Conservation (phyloP, 441 rosid genomes). For the Viola pubescens region DNA sequence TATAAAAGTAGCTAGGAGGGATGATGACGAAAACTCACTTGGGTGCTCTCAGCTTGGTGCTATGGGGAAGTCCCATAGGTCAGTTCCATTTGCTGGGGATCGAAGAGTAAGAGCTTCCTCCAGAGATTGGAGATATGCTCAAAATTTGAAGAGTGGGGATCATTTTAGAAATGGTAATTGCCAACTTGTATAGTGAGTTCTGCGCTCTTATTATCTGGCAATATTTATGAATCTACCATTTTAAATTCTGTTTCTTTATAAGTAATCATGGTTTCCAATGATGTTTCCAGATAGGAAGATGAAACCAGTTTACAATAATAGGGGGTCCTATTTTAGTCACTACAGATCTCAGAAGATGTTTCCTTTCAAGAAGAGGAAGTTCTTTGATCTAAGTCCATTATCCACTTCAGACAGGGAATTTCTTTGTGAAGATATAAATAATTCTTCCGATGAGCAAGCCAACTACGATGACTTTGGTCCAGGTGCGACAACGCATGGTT, state of each 20-base stretch:
- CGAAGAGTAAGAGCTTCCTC: constrained; percentile 21
- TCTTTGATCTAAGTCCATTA: constrained; percentile 18
- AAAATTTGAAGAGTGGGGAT: constrained; percentile 18
- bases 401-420: constrained; percentile 16
- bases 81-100: constrained; percentile 13
- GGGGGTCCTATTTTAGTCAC: constrained; percentile 18
- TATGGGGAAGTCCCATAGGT: constrained; percentile 15
- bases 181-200: neutral
- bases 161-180: constrained; percentile 22
- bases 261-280: constrained; percentile 12
- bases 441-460: constrained; percentile 19
- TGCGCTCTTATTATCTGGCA: neutral
- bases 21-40: constrained; percentile 22
- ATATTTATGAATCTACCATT: neutral
- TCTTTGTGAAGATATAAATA: constrained; percentile 14
- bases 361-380: constrained; percentile 39
- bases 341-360: constrained; percentile 29
- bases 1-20: constrained; percentile 15
- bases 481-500: constrained; percentile 8
- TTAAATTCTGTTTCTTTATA: neutral
- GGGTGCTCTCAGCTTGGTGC: constrained; percentile 16
- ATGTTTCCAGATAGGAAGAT: constrained; percentile 30
- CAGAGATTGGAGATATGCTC: constrained; percentile 19
- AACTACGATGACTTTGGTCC: constrained; percentile 15
- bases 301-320: constrained; percentile 15